phyloP scores from a whole-genome alignment of 495 filamentous ascomycete genomes.

The Neurospora sublineolata region DNA sequence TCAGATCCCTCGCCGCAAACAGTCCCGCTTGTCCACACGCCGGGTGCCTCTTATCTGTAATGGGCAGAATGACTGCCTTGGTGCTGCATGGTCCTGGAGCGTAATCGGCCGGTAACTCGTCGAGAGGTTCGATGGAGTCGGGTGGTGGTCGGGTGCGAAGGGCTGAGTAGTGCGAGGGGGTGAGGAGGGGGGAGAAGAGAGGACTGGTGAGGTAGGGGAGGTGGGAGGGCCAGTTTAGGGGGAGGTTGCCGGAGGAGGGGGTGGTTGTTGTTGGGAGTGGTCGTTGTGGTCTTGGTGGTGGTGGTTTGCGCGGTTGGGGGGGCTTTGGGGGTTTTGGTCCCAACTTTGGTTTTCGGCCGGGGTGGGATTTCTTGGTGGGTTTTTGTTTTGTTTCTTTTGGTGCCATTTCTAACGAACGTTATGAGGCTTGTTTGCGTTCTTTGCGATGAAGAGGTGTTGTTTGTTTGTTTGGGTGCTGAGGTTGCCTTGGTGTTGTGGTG shows the following conservation, averaged over 20 bases:
- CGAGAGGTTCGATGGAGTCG: constrained; percentile 9
- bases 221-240: constrained; percentile 47
- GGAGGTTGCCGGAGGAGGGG: constrained; percentile 8
- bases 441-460: neutral
- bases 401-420: neutral
- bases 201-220: constrained; percentile 43
- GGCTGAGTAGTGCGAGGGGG: constrained; percentile 22
- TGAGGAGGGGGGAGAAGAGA: constrained; percentile 36
- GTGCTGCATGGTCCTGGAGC: constrained; percentile 29
- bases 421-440: neutral
- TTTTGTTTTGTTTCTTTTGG: neutral
- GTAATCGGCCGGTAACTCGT: constrained; percentile 25
- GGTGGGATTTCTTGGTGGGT: neutral
- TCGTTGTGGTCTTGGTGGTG: neutral
- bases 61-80: constrained; percentile 42
- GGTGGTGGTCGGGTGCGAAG: constrained; percentile 23
- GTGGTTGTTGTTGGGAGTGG: neutral
- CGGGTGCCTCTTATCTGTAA: constrained; percentile 44
- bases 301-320: neutral
- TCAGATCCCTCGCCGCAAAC: constrained; percentile 47
- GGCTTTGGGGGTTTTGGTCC: neutral
- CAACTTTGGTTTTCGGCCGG: neutral
- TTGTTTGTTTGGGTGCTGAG: neutral
- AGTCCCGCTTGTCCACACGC: constrained; percentile 54
- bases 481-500: neutral